phyloP scores from a whole-genome alignment of 768 basidiomycete genomes.

The Trametes meyenii region DNA sequence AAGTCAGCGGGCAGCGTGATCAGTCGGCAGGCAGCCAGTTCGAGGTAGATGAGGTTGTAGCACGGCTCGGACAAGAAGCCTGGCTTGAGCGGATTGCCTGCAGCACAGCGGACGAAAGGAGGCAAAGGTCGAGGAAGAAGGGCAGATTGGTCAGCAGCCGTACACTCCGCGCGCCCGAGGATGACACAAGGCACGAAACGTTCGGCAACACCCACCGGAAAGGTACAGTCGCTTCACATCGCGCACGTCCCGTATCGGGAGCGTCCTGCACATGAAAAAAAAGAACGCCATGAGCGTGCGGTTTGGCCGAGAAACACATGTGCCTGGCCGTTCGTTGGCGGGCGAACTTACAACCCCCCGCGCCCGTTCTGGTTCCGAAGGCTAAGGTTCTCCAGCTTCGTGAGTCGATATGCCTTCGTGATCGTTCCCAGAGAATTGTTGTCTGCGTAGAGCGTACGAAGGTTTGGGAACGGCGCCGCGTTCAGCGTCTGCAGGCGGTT shows the following conservation, averaged over 20 bases:
- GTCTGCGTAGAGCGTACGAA: conserved; percentile 93
- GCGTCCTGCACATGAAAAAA: conserved; percentile 35
- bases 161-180: conserved; percentile 11
- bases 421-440: conserved; percentile 66
- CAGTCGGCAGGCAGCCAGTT: conserved; percentile 86
- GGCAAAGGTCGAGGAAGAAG: conserved; percentile 26
- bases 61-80: conserved; percentile 72
- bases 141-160: conserved; percentile 25
- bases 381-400: conserved; percentile 86
- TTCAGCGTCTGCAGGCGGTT: conserved; percentile 76
- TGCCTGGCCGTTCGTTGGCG: neutral
- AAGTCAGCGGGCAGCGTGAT: conserved; percentile 72
- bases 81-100: conserved; percentile 71
- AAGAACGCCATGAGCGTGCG: conserved; percentile 10
- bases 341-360: conserved; percentile 61
- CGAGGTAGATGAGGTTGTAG: conserved; percentile 90
- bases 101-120: conserved; percentile 28
- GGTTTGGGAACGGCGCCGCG: conserved; percentile 57
- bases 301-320: conserved; percentile 11
- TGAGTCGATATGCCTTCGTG: conserved; percentile 56
- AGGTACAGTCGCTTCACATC: conserved; percentile 95
- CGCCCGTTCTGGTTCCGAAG: conserved; percentile 85
- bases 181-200: conserved; percentile 3
- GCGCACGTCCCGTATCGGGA: conserved; percentile 69
- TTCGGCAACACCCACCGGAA: conserved; percentile 64